These are phyloP conservation scores for Penicillium canescens DNA, from an alignment of 495 filamentous ascomycete genomes.

Conservation along the genomic window DNA sequence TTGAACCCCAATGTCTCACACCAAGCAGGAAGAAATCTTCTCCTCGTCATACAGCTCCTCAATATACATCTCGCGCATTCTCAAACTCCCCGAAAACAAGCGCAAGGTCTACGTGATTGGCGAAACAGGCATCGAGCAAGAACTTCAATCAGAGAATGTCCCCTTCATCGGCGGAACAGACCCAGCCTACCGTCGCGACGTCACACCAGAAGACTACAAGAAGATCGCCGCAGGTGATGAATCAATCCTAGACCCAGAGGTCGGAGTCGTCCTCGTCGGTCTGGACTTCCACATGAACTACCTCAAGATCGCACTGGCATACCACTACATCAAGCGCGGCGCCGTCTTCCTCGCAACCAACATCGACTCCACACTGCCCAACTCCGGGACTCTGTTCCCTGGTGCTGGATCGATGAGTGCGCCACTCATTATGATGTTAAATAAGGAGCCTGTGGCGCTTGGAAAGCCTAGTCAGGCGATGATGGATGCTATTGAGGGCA, in stretches of 20 bases:
- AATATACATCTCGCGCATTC: conserved; percentile 93
- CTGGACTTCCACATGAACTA: conserved; percentile 95
- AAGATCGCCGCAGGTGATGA: conserved; percentile 66
- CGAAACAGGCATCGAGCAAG: conserved; percentile 87
- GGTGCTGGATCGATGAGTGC: conserved; percentile 84
- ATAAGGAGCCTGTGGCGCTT: conserved; percentile 67
- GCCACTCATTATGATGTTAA: conserved; percentile 74
- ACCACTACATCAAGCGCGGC: conserved; percentile 78
- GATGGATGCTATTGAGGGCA: conserved; percentile 99
- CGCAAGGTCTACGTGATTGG: conserved; percentile 94
- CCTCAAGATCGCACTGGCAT: conserved; percentile 80
- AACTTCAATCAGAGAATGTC: conserved; percentile 74
- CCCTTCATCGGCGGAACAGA: conserved; percentile 89
- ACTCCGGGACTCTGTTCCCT: conserved; percentile 78
- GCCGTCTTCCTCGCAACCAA: conserved; percentile 96
- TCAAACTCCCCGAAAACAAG: conserved; percentile 70
- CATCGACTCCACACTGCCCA: conserved; percentile 82
- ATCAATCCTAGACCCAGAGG: conserved; percentile 76
- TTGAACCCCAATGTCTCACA: conserved; percentile 3
- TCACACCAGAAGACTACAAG: conserved; percentile 76
- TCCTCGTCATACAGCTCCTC: conserved; percentile 92
- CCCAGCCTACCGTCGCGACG: conserved; percentile 69
- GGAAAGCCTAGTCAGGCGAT: conserved; percentile 97
- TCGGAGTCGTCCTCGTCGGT: conserved; percentile 85
- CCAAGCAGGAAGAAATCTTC: conserved; percentile 82